phyloP scores from a whole-genome alignment of 257 asterid species.

The Primulina tabacum region DNA sequence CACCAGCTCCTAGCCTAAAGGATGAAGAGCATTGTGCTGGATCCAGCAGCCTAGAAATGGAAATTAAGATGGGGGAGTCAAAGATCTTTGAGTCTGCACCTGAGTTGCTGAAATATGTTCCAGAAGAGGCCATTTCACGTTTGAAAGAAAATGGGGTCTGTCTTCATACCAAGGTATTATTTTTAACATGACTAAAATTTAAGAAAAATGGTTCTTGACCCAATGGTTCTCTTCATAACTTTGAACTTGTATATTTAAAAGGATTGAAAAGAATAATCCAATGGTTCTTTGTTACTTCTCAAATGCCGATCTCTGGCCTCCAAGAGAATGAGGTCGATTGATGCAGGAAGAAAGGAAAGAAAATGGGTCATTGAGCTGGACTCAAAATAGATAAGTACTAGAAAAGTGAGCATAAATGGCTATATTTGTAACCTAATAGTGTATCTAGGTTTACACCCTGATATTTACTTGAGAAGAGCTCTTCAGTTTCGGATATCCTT shows the following conservation, averaged over 20 bases:
- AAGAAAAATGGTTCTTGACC: slow-evolving; percentile 13
- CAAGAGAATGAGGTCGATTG: neutral
- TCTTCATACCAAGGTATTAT: slow-evolving; percentile 78
- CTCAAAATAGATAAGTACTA: neutral
- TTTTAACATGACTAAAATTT: slow-evolving; percentile 13
- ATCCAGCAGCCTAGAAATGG: slow-evolving; percentile 37
- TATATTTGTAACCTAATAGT: neutral
- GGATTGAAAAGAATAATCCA: no score
- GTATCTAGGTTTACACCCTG: neutral
- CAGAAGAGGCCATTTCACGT: slow-evolving; percentile 70
- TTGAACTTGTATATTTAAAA: no score
- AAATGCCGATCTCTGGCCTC: slow-evolving; percentile 4
- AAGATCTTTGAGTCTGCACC: slow-evolving; percentile 34
- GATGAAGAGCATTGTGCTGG: slow-evolving; percentile 44
- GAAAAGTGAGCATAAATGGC: neutral
- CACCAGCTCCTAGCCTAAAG: slow-evolving; percentile 29
- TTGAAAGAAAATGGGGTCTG: slow-evolving; percentile 69
- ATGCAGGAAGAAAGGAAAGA: slow-evolving; percentile 2
- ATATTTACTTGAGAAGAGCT: neutral
- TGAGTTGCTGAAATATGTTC: slow-evolving; percentile 58
- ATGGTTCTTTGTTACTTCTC: neutral
- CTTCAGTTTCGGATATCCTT: neutral
- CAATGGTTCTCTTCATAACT: neutral
- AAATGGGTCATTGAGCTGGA: neutral
- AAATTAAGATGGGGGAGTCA: slow-evolving; percentile 39